A percentile compares a stretch with the other conserved stretches of the same genome.
Evolutionary conservation across 2,329 filamentous ascomycete species (phyloP).

Genomic region (Fusarium vanettenii): DNA sequence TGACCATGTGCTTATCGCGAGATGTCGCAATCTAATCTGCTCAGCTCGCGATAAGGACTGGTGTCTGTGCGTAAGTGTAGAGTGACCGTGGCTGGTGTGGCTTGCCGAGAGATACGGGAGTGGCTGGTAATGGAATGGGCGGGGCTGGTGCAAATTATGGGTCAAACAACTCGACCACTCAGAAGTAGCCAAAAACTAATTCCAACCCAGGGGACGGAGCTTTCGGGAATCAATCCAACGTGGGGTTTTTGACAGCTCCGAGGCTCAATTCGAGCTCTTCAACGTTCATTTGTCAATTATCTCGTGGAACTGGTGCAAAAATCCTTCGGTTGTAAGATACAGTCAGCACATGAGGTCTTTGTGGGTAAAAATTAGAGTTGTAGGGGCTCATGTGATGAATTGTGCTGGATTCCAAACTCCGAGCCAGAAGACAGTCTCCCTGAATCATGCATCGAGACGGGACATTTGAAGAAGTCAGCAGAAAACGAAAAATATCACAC

Average conservation of each 20-base stretch:
- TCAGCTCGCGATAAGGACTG: background rate
- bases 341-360: background rate
- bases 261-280: background rate
- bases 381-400: background rate
- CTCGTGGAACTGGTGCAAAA: background rate
- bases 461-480: background rate
- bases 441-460: background rate
- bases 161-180: background rate
- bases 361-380: background rate
- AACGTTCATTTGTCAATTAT: background rate
- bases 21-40: background rate
- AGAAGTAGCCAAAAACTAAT: conserved; percentile 7
- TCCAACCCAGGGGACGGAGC: background rate
- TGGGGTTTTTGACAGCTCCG: conserved; percentile 1
- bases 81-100: background rate
- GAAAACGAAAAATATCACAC: background rate
- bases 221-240: background rate
- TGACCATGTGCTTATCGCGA: background rate
- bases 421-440: background rate
- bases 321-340: too few species aligned
- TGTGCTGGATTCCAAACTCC: background rate
- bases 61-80: background rate
- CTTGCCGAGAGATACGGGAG: background rate
- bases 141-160: background rate
- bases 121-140: background rate